Base-by-base conservation (phyloP, 1,284 basidiomycete species). In the Microstroma glucosiphilum region DNA sequence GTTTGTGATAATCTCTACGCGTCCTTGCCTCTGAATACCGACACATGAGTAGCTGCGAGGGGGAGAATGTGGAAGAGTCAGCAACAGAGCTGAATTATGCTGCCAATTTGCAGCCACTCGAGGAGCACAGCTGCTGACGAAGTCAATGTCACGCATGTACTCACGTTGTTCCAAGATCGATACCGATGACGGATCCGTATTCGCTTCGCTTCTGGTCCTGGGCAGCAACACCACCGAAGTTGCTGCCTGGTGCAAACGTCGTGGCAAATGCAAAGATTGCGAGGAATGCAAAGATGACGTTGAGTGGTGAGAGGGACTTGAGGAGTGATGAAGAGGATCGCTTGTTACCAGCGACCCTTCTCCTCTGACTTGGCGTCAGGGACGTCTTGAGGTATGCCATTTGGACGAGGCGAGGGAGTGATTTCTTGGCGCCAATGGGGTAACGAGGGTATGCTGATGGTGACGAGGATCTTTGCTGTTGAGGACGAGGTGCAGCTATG, bases 121-220 rank as follows among this genome's bases (percentile, higher is more conserved):
- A 40, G 4, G 13, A 43, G 30, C 23, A n/a, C 63, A 59, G 11
- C 6, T 40, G 37, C 48, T 23, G 54, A 55, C 6, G 60, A 48
- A 40, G 61, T 54, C 56, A 48, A 49, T 19, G 61, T 30, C 21
- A 26, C 41, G 26, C 3, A 7, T 43, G 46, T 23, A 59, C 59
- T 58, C 60, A 62, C 57, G 84, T 85, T n/a, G 84, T 85, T 78
- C 43, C 84, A 87, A 71, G 74, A 89, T 90, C 83, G 75, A 85
- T 84, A 81, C 83, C 92, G 80, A 96, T 96, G 56, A 96, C 92
- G 54, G 89, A 89, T 66, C 92, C 92, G 81, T 91, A 92, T 58
- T 79, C 72, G 60, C 65, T 69, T 56, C 72, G 69, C 69, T 74
- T 76, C 66, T 77, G 71, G 46, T 72, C 62, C 40, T 71, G 60